These are phyloP conservation scores for Clausena lansium DNA, from an alignment of 345 rosid genomes.

Conservation along the genomic window DNA sequence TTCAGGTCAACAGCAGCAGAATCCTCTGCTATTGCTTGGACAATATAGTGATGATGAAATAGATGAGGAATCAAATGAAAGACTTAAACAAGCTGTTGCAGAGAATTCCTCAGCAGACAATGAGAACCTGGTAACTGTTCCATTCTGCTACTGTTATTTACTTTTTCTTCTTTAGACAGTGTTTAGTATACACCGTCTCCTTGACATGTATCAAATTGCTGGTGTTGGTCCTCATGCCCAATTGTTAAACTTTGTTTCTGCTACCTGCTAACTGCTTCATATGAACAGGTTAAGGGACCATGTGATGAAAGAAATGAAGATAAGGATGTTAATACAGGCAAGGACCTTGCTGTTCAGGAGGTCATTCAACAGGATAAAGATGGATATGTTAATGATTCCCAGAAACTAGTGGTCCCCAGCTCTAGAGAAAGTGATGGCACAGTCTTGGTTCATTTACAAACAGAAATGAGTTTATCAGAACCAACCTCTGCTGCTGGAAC, in stretches of 20 bases:
- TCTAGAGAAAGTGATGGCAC: conserved; percentile 26
- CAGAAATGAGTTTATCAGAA: conserved; percentile 36
- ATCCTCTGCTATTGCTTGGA: conserved; percentile 85
- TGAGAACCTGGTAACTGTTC: conserved; percentile 56
- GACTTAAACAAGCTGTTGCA: conserved; percentile 21
- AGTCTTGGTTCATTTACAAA: conserved; percentile 27
- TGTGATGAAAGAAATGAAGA: conserved; percentile 31
- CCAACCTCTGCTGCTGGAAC: conserved; percentile 37
- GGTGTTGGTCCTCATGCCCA: neutral
- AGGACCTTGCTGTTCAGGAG: conserved; percentile 29
- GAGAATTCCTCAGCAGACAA: conserved; percentile 35
- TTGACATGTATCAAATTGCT: neutral
- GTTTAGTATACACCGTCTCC: neutral
- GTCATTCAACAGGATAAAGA: conserved; percentile 29
- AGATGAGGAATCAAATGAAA: conserved; percentile 49
- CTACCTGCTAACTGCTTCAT: conserved; percentile 17
- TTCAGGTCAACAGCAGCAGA: conserved; percentile 72
- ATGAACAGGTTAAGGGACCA: conserved; percentile 43
- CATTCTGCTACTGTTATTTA: neutral
- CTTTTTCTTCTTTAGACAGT: neutral
- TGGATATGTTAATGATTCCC: conserved; percentile 31
- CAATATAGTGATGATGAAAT: conserved; percentile 91
- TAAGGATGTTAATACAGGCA: conserved; percentile 26
- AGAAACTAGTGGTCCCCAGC: conserved; percentile 30
- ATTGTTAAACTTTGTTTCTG: neutral